Base-by-base conservation (phyloP, 192 early-diverging fungal genomes). In the Diversispora eburnea region DNA sequence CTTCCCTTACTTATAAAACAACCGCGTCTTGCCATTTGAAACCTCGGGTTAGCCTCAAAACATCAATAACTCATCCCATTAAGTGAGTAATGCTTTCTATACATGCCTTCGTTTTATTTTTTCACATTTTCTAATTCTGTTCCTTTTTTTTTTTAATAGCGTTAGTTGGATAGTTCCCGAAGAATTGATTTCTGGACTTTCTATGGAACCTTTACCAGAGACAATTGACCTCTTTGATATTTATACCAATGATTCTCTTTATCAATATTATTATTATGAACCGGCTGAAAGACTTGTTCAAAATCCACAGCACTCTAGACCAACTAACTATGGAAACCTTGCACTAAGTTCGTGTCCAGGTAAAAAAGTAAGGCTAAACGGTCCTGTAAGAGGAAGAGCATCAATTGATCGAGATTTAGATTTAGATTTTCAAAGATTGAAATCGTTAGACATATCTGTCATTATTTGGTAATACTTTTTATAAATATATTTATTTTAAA, bases 341-440 rank as follows among this genome's bases (percentile, higher is more conserved):
- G 88, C 85, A 5, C 76, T 93, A 39, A 86, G 84, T 47, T 87
- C 85, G 3, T 92, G 91, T 77, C 91, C 91, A 0, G 91, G 91
- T n/a, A 92, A 93, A 76, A 91, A 92, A 67, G 90, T 93, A 4
- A 82, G 91, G 54, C 72, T 93, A 13, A 83, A 79, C 46, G 90
- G 90, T 0, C 91, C 91, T 43, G 87, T 88, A 20, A 81, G 84
- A 75, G 91, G 91, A 17, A 76, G 90, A 55, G 88, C 91, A 25
- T 80, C 84, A 47, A 89, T 93, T 68, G 83, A 86, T n/a, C 77
- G 91, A 8, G 89, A 91, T 77, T 75, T 93, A 9, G 86, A 86
- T 62, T 64, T 86, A n/a, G 91, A 93, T 79, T 92, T 93, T 79
- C 78, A 81, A 73, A 79, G 89, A 22, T 78, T 92, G 22, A 71